These are phyloP conservation scores for Rusavskia elegans DNA, from an alignment of 495 filamentous ascomycete genomes.

Conservation along the genomic window DNA sequence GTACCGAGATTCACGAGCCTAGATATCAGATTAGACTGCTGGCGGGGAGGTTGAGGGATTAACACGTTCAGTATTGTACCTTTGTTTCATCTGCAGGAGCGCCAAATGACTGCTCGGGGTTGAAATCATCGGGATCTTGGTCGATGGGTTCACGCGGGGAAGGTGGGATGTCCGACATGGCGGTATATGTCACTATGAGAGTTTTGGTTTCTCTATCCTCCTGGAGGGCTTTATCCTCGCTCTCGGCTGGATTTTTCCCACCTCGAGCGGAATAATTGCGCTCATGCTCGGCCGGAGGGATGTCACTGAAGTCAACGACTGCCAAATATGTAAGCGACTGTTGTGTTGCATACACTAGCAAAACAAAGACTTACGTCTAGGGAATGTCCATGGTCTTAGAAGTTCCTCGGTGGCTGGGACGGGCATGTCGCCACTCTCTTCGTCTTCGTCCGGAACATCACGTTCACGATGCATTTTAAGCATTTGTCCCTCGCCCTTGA, in stretches of 20 bases:
- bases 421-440: constrained; percentile 28
- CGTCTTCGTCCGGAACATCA: constrained; percentile 51
- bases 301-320: constrained; percentile 38
- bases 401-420: constrained; percentile 26
- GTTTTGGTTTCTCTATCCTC: constrained; percentile 59
- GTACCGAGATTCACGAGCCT: constrained; percentile 32
- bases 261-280: constrained; percentile 47
- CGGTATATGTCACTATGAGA: constrained; percentile 69
- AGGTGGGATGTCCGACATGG: constrained; percentile 55
- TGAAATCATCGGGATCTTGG: constrained; percentile 17
- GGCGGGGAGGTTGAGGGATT: background rate
- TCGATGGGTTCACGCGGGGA: constrained; percentile 58
- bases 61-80: constrained; percentile 18
- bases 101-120: constrained; percentile 30
- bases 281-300: constrained; percentile 34
- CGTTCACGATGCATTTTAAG: constrained; percentile 56
- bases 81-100: constrained; percentile 28
- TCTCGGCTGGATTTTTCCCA: constrained; percentile 40
- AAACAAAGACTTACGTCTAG: constrained; percentile 21
- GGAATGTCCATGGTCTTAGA: constrained; percentile 27
- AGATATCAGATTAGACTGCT: constrained; percentile 1
- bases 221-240: constrained; percentile 50
- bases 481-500: constrained; percentile 62
- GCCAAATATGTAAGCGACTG: constrained; percentile 15
- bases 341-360: background rate